Percentiles rank a stretch among this genome's conserved stretches.
phyloP scores from a whole-genome alignment of 805 yeast genomes.

The Ascoidea rubescens region DNA sequence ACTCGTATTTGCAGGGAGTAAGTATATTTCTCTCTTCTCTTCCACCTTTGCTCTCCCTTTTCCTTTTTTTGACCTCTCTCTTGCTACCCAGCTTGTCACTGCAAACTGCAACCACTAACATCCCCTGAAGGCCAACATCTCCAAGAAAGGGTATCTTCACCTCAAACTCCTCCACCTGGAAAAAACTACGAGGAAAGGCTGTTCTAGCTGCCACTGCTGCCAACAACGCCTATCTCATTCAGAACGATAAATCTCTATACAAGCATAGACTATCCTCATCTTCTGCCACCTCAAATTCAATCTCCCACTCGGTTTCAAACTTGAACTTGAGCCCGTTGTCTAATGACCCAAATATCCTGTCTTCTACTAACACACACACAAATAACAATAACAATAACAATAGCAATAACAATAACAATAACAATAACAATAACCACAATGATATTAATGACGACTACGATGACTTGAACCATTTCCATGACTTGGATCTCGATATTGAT shows the following conservation, averaged over 20 bases:
- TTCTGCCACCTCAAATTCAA: too few species aligned
- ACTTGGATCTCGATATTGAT: not conserved
- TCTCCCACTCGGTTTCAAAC: too few species aligned
- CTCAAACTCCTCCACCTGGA: conserved; percentile 16
- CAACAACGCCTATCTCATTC: not conserved
- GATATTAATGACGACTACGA: not conserved
- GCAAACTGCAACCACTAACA: conserved; percentile 1
- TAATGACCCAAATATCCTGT: too few species aligned
- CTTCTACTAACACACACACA: not conserved
- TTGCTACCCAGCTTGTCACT: not conserved
- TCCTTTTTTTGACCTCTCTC: not conserved
- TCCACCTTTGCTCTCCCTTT: not conserved
- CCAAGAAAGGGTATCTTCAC: conserved; percentile 11
- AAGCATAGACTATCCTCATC: too few species aligned
- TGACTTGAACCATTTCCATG: not conserved
- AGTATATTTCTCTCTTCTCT: conserved; percentile 6
- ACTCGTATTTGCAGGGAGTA: conserved; percentile 16
- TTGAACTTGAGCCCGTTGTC: too few species aligned
- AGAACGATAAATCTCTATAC: too few species aligned
- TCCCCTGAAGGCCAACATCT: conserved; percentile 11
- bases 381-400: too few species aligned
- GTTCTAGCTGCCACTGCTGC: not conserved
- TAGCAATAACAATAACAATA: too few species aligned
- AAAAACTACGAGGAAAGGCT: conserved; percentile 12
- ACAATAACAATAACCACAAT: not conserved